Base-by-base conservation (phyloP, 495 filamentous ascomycete species). In the Aspergillus haitiensis region DNA sequence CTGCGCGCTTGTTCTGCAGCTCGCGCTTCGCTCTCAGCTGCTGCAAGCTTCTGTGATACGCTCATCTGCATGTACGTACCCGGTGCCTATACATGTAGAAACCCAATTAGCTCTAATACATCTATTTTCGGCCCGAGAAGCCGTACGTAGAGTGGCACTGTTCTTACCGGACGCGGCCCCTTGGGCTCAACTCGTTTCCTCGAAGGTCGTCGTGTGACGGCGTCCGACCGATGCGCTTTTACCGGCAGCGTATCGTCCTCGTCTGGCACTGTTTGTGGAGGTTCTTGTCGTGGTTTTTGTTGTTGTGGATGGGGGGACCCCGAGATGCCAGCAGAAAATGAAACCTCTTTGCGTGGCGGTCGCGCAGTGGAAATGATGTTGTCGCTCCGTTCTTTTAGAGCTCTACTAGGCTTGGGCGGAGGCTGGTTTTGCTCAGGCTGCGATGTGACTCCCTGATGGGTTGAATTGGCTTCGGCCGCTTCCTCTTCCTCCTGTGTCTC, bases 31-130 rank as follows among this genome's bases (percentile, higher is more conserved):
- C 70, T 70, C 60, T 81, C 74, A 33, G 69, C 78, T 0, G 68
- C 72, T 13, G 76, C 80, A 5, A 82, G 70, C 56, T 80, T 82
- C 55, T 82, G 72, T 13, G 70, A 57, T 7, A 82, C 65, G 59
- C 71, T 77, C 62, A 73, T 61, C 31, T 62, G 64, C 18, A 36
- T 63, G 34, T 21, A 9, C 15, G 6, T 47, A 21, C 44, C 15
- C 6, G 50, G 63, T 55, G 42, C 67, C 67, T 68, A 59, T 16
- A 62, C 42, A 61, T 32, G 40, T 27, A 18, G 21, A 27, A 27
- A 27, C 21, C 3, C 21, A 27, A 27, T 27, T 32, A 37, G 15
- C 42, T 58, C 50, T 59, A 58, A 44, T 39, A 10, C 5, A 34
- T 21, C 13, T 52, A 45, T 50, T 9, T 44, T 32, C 13, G 46